These are phyloP conservation scores for Dioszegia crocea DNA, from an alignment of 768 basidiomycete genomes.

Conservation along the genomic window DNA sequence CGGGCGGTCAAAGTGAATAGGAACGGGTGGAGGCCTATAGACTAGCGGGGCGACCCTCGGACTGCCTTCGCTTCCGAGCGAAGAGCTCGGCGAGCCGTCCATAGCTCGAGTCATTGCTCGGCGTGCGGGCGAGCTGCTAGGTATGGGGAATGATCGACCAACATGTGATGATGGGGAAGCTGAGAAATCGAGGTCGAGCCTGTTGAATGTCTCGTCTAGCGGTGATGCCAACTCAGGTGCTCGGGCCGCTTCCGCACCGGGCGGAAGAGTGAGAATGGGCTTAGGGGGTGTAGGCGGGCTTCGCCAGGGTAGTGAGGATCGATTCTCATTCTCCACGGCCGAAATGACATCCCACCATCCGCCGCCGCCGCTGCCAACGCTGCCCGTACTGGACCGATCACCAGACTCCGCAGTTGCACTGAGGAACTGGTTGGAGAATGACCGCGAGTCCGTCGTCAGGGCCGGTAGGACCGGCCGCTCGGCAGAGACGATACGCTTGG, in stretches of 20 bases:
- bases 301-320: constrained; percentile 28
- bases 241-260: constrained; percentile 32
- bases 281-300: constrained; percentile 2
- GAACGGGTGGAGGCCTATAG: constrained; percentile 9
- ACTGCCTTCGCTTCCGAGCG: background rate
- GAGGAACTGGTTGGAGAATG: background rate
- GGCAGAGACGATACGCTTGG: background rate
- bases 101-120: background rate
- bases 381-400: background rate
- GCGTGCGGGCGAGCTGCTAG: background rate
- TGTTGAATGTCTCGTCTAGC: constrained; percentile 6
- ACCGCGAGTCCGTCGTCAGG: background rate
- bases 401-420: background rate
- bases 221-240: constrained; percentile 9
- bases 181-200: constrained; percentile 9
- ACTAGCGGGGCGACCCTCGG: background rate
- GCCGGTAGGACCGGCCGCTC: constrained; percentile 6
- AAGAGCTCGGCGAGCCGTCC: background rate
- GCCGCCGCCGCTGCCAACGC: background rate
- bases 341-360: constrained; percentile 47
- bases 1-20: constrained; percentile 9
- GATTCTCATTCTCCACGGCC: constrained; percentile 20
- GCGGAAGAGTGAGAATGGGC: constrained; percentile 20
- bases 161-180: background rate
- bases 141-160: background rate